Evolutionary conservation across 1,284 basidiomycete species (phyloP), one percentile per base, ranked within the genome.

Genomic region (Ceratobasidium sp.): DNA sequence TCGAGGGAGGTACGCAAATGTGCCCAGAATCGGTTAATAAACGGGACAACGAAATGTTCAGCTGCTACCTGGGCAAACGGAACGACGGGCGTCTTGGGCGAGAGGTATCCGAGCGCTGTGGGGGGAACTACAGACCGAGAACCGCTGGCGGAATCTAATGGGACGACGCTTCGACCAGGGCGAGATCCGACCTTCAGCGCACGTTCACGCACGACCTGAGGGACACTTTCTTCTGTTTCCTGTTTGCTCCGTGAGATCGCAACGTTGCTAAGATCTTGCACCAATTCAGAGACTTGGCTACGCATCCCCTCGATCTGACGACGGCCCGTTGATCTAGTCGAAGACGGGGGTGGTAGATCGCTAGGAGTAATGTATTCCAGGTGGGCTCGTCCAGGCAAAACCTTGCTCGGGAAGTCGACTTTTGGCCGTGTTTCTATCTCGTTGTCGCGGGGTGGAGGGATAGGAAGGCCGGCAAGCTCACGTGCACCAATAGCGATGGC

Each of bases 11-110:
- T 93, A 17, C 93, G 89, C 54, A 96, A 88, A 82, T 95, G 93
- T n/a, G 88, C 81, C 94, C 95, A 97, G 82, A 98, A 97, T 8
- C 92, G 90, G 79, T 95, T 93, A 81, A 98, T 88, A 41, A 98
- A 85, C 0, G 97, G 97, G 72, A 92, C 89, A 67, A 98, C 88
- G 82, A 97, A 98, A 82, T 84, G 91, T 80, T 95, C 94, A 0
- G 93, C 93, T 0, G 94, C 94, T 31, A 97, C 84, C 57, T 89
- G 86, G n/a, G 89, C 90, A 83, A 93, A 97, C 0, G 81, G 75
- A 7, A 82, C 79, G 8, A 81, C 78, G 0, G 50, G 86, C 29
- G 67, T 72, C 17, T 72, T 54, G 31, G 56, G n/a, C 9, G 67
- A 31, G 44, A 72, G 54, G 33, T 72, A 60, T 1, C 56, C 67